Conservation (phyloP, 1,139 yeast genomes). For the Taphrina deformans region DNA sequence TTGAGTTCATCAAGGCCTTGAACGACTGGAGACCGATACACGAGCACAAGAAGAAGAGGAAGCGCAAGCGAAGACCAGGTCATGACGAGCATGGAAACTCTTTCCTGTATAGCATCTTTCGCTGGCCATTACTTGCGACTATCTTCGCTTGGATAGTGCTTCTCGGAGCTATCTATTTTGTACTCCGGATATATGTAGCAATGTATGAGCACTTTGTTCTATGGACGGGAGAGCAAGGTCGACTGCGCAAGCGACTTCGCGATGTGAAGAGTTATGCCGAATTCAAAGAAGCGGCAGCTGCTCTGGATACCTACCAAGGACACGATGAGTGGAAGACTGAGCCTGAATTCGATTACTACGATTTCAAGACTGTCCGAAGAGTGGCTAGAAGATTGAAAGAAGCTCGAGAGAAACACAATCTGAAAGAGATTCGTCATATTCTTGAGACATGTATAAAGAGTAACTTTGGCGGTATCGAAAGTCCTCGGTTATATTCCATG, state of each 20-base stretch:
- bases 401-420: conserved; percentile 47
- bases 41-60: conserved; percentile 38
- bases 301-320: conserved; percentile 59
- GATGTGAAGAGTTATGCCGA: conserved; percentile 57
- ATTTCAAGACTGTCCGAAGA: conserved; percentile 59
- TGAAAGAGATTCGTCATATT: conserved; percentile 56
- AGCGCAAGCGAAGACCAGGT: conserved; percentile 3
- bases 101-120: conserved; percentile 7
- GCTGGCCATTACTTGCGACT: conserved; percentile 16
- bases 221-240: conserved; percentile 60
- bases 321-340: conserved; percentile 65
- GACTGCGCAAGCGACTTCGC: conserved; percentile 55
- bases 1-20: conserved; percentile 56
- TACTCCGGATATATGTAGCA: conserved; percentile 63
- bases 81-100: conserved; percentile 17
- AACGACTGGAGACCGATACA: conserved; percentile 70
- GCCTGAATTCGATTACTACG: conserved; percentile 67
- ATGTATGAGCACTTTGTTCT: conserved; percentile 56
- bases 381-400: conserved; percentile 53
- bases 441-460: conserved; percentile 68
- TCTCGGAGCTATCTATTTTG: conserved; percentile 54
- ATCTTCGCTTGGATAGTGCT: conserved; percentile 40
- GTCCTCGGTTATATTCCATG: conserved; percentile 69
- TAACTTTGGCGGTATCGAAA: conserved; percentile 74
- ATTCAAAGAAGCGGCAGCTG: conserved; percentile 62